phyloP scores from a whole-genome alignment of 805 yeast genomes.

The Barnettozyma siamensis region DNA sequence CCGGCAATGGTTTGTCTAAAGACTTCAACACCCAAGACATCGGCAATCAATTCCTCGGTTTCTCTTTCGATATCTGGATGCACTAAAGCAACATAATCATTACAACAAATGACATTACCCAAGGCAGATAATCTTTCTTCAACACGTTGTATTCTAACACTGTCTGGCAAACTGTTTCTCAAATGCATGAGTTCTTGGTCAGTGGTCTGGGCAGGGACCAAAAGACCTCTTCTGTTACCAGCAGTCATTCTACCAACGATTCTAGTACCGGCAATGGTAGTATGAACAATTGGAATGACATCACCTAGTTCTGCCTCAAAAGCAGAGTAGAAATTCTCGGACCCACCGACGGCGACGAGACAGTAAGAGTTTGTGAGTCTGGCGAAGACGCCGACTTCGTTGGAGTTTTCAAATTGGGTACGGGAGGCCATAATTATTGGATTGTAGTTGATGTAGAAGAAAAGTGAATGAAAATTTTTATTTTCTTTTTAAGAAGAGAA shows the following conservation, averaged over 20 bases:
- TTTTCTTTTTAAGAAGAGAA: too few relatives aligned
- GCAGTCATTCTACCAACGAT: conserved; percentile 98
- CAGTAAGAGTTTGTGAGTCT: conserved; percentile 95
- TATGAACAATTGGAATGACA: conserved; percentile 91
- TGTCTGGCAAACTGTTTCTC: conserved; percentile 92
- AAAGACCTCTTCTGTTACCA: conserved; percentile 94
- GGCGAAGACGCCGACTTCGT: conserved; percentile 91
- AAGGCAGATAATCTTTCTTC: conserved; percentile 96
- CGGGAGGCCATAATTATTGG: conserved; percentile 52
- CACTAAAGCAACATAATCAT: conserved; percentile 97
- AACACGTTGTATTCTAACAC: conserved; percentile 93
- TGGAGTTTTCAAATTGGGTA: conserved; percentile 79
- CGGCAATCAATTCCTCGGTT: conserved; percentile 97
- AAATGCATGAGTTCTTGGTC: conserved; percentile 98
- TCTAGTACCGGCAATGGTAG: conserved; percentile 97
- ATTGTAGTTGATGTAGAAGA: too few relatives aligned
- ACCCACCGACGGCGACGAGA: conserved; percentile 95
- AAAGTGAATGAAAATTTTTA: too few relatives aligned
- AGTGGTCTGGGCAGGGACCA: conserved; percentile 96
- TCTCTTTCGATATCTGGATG: conserved; percentile 99
- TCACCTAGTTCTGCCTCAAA: conserved; percentile 98
- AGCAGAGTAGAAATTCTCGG: conserved; percentile 82
- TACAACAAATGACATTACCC: conserved; percentile 97
- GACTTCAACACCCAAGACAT: conserved; percentile 96
- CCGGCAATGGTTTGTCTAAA: conserved; percentile 99